Conservation (phyloP, 345 rosid species). For the Eucalyptus sp. region DNA sequence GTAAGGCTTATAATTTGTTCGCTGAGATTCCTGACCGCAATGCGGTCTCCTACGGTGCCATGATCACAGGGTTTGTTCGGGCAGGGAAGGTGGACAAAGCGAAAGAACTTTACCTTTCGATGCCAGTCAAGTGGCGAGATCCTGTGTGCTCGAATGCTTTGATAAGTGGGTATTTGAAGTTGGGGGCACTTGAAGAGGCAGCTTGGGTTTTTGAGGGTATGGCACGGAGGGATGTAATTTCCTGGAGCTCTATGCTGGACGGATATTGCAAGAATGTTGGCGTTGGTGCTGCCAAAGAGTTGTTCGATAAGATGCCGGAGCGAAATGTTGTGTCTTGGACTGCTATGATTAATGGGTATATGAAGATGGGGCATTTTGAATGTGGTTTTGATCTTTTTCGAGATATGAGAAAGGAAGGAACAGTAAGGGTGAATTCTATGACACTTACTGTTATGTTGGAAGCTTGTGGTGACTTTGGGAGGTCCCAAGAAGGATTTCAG, state of each 20-base stretch:
- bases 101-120: conserved; percentile 21
- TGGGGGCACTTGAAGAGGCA: conserved; percentile 41
- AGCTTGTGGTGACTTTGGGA: conserved; percentile 37
- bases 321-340: conserved; percentile 80
- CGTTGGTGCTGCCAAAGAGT: conserved; percentile 32
- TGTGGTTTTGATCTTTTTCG: conserved; percentile 53
- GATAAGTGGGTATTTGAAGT: conserved; percentile 57
- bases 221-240: conserved; percentile 51
- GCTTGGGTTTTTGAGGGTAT: conserved; percentile 40
- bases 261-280: conserved; percentile 62
- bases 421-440: conserved; percentile 34
- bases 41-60: conserved; percentile 52
- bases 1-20: conserved; percentile 34
- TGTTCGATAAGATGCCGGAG: conserved; percentile 45
- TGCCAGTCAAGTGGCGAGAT: conserved; percentile 43
- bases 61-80: conserved; percentile 59
- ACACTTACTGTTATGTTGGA: conserved; percentile 53
- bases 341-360: conserved; percentile 64
- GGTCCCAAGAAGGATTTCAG: conserved; percentile 40
- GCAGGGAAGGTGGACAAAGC: conserved; percentile 51
- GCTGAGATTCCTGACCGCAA: conserved; percentile 28
- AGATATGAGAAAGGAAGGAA: conserved; percentile 49
- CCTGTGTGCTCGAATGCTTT: conserved; percentile 62
- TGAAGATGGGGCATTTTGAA: conserved; percentile 40
- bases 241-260: conserved; percentile 66